Evolutionary conservation across 2,329 filamentous ascomycete genomes (phyloP), one percentile per base, ranked within the genome.

Genomic region (Cercospora zeina): DNA sequence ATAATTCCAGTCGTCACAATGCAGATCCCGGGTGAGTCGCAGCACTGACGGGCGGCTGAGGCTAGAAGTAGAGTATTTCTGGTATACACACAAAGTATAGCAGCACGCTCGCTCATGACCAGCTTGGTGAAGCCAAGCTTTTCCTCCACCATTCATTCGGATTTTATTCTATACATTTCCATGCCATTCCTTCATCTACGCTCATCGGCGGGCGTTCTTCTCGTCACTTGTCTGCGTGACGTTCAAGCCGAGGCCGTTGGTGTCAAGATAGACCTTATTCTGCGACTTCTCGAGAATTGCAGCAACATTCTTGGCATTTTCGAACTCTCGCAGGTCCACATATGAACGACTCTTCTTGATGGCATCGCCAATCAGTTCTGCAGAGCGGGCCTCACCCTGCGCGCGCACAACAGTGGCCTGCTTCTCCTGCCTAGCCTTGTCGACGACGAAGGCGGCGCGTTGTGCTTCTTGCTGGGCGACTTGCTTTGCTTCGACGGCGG

Each of bases 271-370:
- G 71, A 99, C 82, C 80, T 95, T 95, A 83, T 99, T 99, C 81
- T 87, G 88, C 76, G 90, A 84, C 77, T 96, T 91, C 78, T 97
- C 91, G 72, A 99, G 77, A 70, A 96, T 88, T 70, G 83, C 78
- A n/a, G 95, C 95, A 78, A 99, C 96, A 61, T 86, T 84, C 69
- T 91, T 85, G 6, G 95, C 95, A 73, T 97, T 99, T 82, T 99
- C 95, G 72, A 99, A 96, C 84, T 96, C 95, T 81, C 96, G 91
- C 75, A 99, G 85, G 79, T 97, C 95, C 67, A 99, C 87, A 77
- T 99, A 99, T 68, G 91, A 89, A 81, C 93, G 89, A 82, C 85
- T 96, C 89, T 97, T 99, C 90, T 97, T 99, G 87, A 99, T 96
- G 65, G 95, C 95, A 58, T 99, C 95, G 79, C 95, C 95, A 73